Conservation (phyloP, 345 rosid genomes). For the Populus tremula region DNA sequence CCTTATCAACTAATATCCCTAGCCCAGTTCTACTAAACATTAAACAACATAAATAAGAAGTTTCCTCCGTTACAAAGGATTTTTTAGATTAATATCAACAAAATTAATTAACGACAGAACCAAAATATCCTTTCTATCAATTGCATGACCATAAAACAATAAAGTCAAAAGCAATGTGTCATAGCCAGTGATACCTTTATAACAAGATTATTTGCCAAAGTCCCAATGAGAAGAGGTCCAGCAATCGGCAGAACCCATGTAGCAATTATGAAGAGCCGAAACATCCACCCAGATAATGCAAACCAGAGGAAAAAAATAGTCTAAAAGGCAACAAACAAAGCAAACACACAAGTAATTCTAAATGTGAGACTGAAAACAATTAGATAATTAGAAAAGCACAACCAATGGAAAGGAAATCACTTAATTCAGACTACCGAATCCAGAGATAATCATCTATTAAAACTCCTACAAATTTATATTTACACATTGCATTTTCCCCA, state of each 20-base stretch:
- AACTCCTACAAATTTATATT: not conserved
- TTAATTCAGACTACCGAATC: not conserved
- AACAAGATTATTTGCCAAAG: constrained; percentile 79
- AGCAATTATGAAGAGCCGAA: constrained; percentile 65
- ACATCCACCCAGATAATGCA: constrained; percentile 94
- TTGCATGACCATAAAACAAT: no score
- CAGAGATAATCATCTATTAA: not conserved
- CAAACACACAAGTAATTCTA: not conserved
- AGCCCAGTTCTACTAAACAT: no score
- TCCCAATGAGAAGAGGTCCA: constrained; percentile 89
- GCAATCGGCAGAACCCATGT: constrained; percentile 88
- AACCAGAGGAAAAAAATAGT: constrained; percentile 89
- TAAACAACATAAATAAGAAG: no score
- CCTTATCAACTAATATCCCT: not conserved
- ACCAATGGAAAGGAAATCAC: not conserved
- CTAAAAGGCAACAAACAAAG: constrained; percentile 34
- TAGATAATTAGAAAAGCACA: not conserved
- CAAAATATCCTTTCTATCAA: no score
- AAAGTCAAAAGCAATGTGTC: no score
- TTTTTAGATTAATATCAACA: no score
- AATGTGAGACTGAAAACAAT: not conserved
- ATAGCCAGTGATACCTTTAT: constrained; percentile 58
- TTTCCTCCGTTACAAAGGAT: no score
- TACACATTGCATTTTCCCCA: not conserved
- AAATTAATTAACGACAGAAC: no score